Evolutionary conservation across 2,329 filamentous ascomycete species (phyloP).

Genomic region (Colletotrichum simmondsii): DNA sequence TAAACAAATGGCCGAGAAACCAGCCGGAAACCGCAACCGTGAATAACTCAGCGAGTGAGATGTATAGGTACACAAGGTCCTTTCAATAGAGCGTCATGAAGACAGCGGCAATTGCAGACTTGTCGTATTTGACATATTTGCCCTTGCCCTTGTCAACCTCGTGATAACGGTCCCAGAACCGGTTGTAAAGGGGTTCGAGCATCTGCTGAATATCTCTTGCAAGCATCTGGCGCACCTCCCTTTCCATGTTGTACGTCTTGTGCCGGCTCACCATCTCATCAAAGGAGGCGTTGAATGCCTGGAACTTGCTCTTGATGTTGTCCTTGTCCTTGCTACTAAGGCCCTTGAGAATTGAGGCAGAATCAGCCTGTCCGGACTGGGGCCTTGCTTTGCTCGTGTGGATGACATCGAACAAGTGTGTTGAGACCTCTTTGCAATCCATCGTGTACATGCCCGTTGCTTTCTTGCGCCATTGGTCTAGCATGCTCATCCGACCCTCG

Average conservation of each 20-base stretch:
- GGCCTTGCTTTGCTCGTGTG: slow-evolving; percentile 86
- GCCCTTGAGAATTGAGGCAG: slow-evolving; percentile 83
- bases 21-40: no score
- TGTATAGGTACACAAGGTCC: not conserved
- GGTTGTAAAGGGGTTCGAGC: slow-evolving; percentile 91
- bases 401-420: slow-evolving; percentile 88
- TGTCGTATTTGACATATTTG: slow-evolving; percentile 98
- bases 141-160: slow-evolving; percentile 98
- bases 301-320: slow-evolving; percentile 95
- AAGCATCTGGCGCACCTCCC: slow-evolving; percentile 84
- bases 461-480: slow-evolving; percentile 90
- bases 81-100: slow-evolving; percentile 63
- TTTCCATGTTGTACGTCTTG: slow-evolving; percentile 88
- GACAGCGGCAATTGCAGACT: slow-evolving; percentile 78
- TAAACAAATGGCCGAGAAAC: not conserved
- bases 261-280: slow-evolving; percentile 89
- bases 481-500: slow-evolving; percentile 69
- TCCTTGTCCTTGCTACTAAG: slow-evolving; percentile 93
- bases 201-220: slow-evolving; percentile 88
- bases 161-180: slow-evolving; percentile 97
- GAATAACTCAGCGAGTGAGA: slow-evolving; percentile 7
- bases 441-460: slow-evolving; percentile 85
- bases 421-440: slow-evolving; percentile 87
- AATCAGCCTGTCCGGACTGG: slow-evolving; percentile 81
- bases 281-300: slow-evolving; percentile 88